Evolutionary conservation across 192 early-diverging fungal genomes (phyloP).

Genomic region (Backusella circina): DNA sequence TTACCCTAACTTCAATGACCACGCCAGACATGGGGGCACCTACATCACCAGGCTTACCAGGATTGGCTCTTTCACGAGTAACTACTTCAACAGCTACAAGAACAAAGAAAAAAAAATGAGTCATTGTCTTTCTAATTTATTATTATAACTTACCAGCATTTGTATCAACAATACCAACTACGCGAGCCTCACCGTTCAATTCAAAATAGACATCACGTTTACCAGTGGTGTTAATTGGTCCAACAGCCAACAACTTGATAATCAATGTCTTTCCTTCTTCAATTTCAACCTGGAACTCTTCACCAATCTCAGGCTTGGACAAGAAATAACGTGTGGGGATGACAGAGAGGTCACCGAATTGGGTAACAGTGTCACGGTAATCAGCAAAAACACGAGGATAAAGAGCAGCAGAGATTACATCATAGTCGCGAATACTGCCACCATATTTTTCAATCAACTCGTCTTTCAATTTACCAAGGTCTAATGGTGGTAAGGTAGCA

Average conservation of each 20-base stretch:
- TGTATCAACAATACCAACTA: constrained; percentile 65
- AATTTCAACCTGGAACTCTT: constrained; percentile 85
- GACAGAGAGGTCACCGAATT: constrained; percentile 80
- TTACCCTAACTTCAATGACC: constrained; percentile 85
- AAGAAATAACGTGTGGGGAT: constrained; percentile 92
- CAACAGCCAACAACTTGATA: constrained; percentile 85
- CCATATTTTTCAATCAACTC: constrained; percentile 83
- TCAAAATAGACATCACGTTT: constrained; percentile 93
- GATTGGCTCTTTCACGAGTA: constrained; percentile 69
- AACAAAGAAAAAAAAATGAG: not conserved
- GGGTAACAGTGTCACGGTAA: constrained; percentile 64
- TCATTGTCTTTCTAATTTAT: not conserved
- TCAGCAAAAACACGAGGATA: constrained; percentile 93
- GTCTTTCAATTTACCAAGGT: constrained; percentile 67
- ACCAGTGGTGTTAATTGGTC: constrained; percentile 72
- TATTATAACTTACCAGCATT: constrained; percentile 34
- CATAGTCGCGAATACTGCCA: constrained; percentile 74
- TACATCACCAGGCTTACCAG: constrained; percentile 72
- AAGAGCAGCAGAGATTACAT: constrained; percentile 82
- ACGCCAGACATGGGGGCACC: constrained; percentile 94
- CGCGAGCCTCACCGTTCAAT: constrained; percentile 90
- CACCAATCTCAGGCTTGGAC: constrained; percentile 76
- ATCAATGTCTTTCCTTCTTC: constrained; percentile 87
- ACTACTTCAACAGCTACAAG: constrained; percentile 52
- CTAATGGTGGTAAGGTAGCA: constrained; percentile 70